These are phyloP conservation scores for Cubamyces sp. DNA, from an alignment of 768 basidiomycete species.

Conservation along the genomic window DNA sequence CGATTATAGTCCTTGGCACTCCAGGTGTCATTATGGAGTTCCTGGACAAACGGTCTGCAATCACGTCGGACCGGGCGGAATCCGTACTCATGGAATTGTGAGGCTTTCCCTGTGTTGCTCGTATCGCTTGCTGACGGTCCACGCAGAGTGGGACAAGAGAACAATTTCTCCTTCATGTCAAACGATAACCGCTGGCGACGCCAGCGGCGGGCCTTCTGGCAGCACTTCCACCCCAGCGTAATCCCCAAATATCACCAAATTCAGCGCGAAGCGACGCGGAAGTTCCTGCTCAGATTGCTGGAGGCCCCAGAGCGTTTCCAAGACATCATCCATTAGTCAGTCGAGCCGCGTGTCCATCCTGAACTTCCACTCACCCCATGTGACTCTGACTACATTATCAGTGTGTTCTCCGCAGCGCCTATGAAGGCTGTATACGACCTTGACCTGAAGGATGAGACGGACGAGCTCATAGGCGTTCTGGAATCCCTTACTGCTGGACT, in stretches of 20 bases:
- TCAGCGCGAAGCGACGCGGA: constrained; percentile 4
- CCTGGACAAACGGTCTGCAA: constrained; percentile 33
- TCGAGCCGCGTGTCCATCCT: too few relatives aligned
- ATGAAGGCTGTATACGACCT: constrained; percentile 5
- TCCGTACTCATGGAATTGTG: constrained; percentile 3
- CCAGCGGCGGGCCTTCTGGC: constrained; percentile 16
- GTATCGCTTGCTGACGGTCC: background rate
- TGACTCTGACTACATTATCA: background rate
- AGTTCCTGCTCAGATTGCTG: constrained; percentile 15
- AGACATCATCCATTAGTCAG: constrained; percentile 12
- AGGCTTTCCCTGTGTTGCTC: background rate
- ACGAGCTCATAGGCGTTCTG: constrained; percentile 21
- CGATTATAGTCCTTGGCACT: constrained; percentile 31
- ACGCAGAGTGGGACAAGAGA: constrained; percentile 10
- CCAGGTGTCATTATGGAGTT: constrained; percentile 31
- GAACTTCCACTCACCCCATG: background rate
- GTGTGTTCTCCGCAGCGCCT: constrained; percentile 3
- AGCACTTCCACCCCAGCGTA: constrained; percentile 7
- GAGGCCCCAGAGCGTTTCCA: background rate
- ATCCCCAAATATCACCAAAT: background rate
- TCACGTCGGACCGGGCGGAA: constrained; percentile 32
- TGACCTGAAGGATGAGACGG: constrained; percentile 1
- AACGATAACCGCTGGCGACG: constrained; percentile 15
- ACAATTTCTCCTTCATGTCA: constrained; percentile 6
- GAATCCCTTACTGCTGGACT: constrained; percentile 13